Percentiles rank a stretch among this genome's conserved stretches.
Evolutionary conservation across 345 rosid species (phyloP).

Genomic region (Chamaenerion angustifolium): DNA sequence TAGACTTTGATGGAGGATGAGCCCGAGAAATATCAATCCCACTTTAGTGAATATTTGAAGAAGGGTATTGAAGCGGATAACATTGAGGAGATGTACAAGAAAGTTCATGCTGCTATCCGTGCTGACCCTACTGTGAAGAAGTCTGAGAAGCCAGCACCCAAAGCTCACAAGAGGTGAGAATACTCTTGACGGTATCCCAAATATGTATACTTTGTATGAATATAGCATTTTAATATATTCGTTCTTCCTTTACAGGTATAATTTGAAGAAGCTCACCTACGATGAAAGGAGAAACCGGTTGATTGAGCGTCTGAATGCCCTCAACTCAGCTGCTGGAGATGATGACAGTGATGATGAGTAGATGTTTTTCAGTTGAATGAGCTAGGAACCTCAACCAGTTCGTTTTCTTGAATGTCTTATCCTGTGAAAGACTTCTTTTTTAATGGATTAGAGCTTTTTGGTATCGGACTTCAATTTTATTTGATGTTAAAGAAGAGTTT

Average conservation of each 20-base stretch:
- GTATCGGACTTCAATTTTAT: no score
- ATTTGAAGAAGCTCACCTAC: constrained; percentile 67
- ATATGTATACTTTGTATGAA: no score
- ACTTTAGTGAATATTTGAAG: constrained; percentile 48
- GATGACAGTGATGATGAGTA: constrained; percentile 43
- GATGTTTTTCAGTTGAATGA: background rate
- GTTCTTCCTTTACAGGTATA: constrained; percentile 31
- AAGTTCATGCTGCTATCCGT: constrained; percentile 60
- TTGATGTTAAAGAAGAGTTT: no score
- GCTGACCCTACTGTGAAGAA: constrained; percentile 46
- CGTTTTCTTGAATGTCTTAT: no score
- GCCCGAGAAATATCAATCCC: constrained; percentile 54
- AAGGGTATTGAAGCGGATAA: constrained; percentile 41
- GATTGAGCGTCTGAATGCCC: constrained; percentile 53
- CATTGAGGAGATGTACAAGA: constrained; percentile 53
- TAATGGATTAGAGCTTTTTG: no score
- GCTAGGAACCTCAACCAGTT: background rate
- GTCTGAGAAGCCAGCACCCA: constrained; percentile 33
- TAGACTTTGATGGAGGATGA: constrained; percentile 48
- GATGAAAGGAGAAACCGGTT: constrained; percentile 66
- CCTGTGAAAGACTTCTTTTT: no score
- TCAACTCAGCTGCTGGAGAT: constrained; percentile 34
- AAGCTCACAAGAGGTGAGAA: constrained; percentile 47
- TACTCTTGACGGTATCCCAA: background rate
- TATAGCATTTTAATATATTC: background rate